These are phyloP conservation scores for Venturia oleaginea DNA, from an alignment of 2,329 filamentous ascomycete species.

Conservation along the genomic window DNA sequence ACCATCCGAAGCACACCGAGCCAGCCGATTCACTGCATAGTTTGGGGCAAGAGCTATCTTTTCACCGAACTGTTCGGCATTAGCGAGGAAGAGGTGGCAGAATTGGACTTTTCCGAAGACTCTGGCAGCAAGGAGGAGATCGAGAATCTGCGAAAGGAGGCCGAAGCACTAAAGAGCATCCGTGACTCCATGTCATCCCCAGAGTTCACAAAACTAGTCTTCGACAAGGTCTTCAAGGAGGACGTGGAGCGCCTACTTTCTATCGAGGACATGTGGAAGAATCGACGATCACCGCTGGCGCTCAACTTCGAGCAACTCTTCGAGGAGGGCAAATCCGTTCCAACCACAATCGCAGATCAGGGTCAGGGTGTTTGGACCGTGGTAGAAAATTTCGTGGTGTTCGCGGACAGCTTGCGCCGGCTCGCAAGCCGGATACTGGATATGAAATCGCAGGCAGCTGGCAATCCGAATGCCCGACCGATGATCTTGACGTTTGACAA, in stretches of 20 bases:
- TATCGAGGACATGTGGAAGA: conserved; percentile 97
- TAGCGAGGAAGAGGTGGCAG: conserved; percentile 74
- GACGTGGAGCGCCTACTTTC: conserved; percentile 75
- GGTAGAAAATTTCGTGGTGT: conserved; percentile 75
- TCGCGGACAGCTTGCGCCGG: conserved; percentile 71
- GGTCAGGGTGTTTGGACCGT: conserved; percentile 75
- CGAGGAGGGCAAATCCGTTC: conserved; percentile 17
- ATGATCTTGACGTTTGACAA: conserved; percentile 81
- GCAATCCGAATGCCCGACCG: conserved; percentile 36
- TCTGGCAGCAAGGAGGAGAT: conserved; percentile 82
- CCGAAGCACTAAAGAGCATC: conserved; percentile 74
- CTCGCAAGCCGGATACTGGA: conserved; percentile 65
- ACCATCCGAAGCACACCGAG: conserved; percentile 94
- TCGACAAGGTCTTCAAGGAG: conserved; percentile 83
- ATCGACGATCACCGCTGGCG: conserved; percentile 61
- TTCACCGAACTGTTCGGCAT: conserved; percentile 89
- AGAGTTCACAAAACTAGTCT: conserved; percentile 70
- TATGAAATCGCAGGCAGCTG: conserved; percentile 40
- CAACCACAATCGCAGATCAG: conserved; percentile 48
- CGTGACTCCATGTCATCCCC: conserved; percentile 69
- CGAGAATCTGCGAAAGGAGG: conserved; percentile 74
- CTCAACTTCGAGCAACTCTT: conserved; percentile 57
- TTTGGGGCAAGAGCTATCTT: conserved; percentile 96
- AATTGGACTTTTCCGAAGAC: conserved; percentile 72
- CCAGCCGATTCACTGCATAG: conserved; percentile 96